Base-by-base conservation (phyloP, 331 rosid genomes). In the Acacia concinna region DNA sequence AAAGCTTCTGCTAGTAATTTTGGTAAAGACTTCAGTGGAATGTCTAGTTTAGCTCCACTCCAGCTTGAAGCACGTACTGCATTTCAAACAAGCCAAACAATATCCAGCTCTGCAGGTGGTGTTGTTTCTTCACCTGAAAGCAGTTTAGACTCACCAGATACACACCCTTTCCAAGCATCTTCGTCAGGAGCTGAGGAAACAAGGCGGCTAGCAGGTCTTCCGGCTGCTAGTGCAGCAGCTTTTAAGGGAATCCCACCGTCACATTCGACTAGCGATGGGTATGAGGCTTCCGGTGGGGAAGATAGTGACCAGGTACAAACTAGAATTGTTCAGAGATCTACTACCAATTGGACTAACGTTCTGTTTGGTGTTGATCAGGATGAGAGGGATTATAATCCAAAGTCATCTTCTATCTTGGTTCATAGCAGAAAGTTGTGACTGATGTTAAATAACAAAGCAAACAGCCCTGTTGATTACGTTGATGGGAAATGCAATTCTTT, bases 181-280 rank as follows among this genome's bases (percentile, higher is more conserved):
- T 85, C 96, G 10, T 86, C 88, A 0, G 96, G 91, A 59, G 88
- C 96, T 10, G 97, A 96, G 52, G 93, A 90, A 80, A 88, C 92
- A 13, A 89, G 94, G 80, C 78, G 85, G 78, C 88, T 91, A 0
- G 84, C 89, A 0, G 90, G 92, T 77, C 83, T 90, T 46, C 89
- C 95, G 25, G 83, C 80, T 0, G 60, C 84, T 10, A 84, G 86
- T 46, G 73, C 80, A 34, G 81, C 86, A 32, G 83, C 79, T 43
- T 89, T 80, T 56, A 87, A 77, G 66, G 94, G 82, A 80, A 78
- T 91, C 59, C 97, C 94, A 2, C 75, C 90, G 65, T 91, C 98
- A n/a, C 90, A 97, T 86, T 96, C 99, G 28, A 90, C 98, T 12
- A 96, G 99, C 81, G 99, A 96, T 84, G 99, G 99, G 2, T 96